Evolutionary conservation across 345 rosid species (phyloP), one percentile per base, ranked within the genome.

Genomic region (Hypericum androsaemum): DNA sequence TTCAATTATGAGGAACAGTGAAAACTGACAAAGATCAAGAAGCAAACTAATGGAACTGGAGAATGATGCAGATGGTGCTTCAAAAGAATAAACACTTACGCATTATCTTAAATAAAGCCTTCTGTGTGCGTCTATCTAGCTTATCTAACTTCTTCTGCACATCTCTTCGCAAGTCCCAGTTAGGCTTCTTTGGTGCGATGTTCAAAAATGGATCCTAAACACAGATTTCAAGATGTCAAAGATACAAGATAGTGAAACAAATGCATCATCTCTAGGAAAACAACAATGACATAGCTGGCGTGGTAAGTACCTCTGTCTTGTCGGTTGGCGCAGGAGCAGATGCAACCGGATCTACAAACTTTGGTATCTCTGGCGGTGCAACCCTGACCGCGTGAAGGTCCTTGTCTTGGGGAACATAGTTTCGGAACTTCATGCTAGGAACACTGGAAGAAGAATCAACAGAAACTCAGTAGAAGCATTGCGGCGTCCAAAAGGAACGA

Each of bases 101-200:
- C 83, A 85, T 76, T 55, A 92, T 77, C 73, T 80, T 81, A 63
- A 38, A 73, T 45, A 88, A 63, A 39, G 97, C 95, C 68, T 85
- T 88, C 53, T 81, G 90, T 7, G 97, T 88, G 41, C 90, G 83
- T 62, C 74, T 83, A 60, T 88, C 97, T 8, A 92, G 99, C 72
- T 83, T 92, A 69, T 88, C 87, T 42, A 88, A 90, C 85, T 88
- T 92, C 82, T 83, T 90, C 69, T 84, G 95, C 48, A 86, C 85
- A 68, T 86, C 95, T 59, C 97, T 88, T 46, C 94, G 72, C 12
- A 92, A 76, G 75, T 92, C 94, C 99, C 94, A 88, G 61, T 94
- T 94, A 8, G 99, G 94, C 64, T 94, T 88, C 79, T 94, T 88
- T 5, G 99, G 99, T 63, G 97, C 97, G 62, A 94, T 88, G 73